phyloP scores from a whole-genome alignment of 805 yeast species.

The Myxozyma geophila region DNA sequence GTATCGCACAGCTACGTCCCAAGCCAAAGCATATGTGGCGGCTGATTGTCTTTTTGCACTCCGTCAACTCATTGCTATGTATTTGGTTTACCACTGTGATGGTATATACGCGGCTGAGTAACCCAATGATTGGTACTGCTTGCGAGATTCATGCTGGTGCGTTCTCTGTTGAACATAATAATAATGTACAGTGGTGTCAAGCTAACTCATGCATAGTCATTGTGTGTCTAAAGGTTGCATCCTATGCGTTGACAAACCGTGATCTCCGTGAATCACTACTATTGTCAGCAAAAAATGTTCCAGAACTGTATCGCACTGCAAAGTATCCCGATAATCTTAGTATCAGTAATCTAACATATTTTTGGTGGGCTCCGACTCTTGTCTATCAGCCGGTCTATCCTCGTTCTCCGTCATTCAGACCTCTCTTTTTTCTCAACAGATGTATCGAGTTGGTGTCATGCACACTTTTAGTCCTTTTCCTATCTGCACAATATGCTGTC shows the following conservation, averaged over 20 bases:
- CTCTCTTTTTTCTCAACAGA: constrained; percentile 45
- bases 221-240: constrained; percentile 49
- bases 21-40: constrained; percentile 43
- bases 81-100: constrained; percentile 43
- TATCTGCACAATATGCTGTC: constrained; percentile 50
- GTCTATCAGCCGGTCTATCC: constrained; percentile 57
- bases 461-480: constrained; percentile 46
- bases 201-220: constrained; percentile 39
- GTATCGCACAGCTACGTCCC: constrained; percentile 27
- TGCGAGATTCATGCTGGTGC: constrained; percentile 48
- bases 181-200: too few relatives aligned
- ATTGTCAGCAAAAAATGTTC: constrained; percentile 40
- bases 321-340: constrained; percentile 52
- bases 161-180: neutral
- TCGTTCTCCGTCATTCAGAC: constrained; percentile 43
- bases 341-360: constrained; percentile 46
- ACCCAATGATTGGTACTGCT: constrained; percentile 52
- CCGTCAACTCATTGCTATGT: constrained; percentile 42
- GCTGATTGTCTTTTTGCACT: constrained; percentile 44
- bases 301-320: constrained; percentile 44
- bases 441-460: constrained; percentile 47
- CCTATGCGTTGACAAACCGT: constrained; percentile 52
- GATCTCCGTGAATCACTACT: constrained; percentile 47
- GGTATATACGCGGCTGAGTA: constrained; percentile 46
- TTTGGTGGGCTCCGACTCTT: constrained; percentile 54